A percentile compares a stretch with the other conserved stretches of the same genome.
These are phyloP conservation scores for Diaporthe humulicola DNA, from an alignment of 2,329 filamentous ascomycete species.

Conservation along the genomic window DNA sequence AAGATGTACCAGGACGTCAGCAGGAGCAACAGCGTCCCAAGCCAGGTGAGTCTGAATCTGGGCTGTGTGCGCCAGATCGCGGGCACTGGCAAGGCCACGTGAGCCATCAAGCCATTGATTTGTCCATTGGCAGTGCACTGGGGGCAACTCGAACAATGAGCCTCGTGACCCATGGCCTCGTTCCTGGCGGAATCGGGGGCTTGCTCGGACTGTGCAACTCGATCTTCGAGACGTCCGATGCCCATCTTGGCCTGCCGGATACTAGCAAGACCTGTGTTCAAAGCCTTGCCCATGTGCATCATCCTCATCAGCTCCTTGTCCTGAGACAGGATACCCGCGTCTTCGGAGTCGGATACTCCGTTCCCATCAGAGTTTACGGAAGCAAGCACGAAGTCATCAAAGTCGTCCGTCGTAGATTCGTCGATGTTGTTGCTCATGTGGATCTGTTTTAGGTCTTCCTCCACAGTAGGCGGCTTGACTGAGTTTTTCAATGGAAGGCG, in stretches of 20 bases:
- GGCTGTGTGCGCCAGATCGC: slow-evolving; percentile 60
- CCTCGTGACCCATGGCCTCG: background rate
- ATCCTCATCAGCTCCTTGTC: slow-evolving; percentile 59
- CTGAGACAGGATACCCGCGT: slow-evolving; percentile 44
- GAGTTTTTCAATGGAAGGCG: slow-evolving; percentile 66
- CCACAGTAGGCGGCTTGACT: slow-evolving; percentile 65
- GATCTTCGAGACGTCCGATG: slow-evolving; percentile 69
- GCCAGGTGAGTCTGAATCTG: slow-evolving; percentile 60
- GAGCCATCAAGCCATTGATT: slow-evolving; percentile 46
- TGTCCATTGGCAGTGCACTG: background rate
- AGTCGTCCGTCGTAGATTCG: slow-evolving; percentile 71
- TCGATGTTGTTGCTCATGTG: slow-evolving; percentile 67
- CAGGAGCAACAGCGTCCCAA: slow-evolving; percentile 61
- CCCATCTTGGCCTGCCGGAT: slow-evolving; percentile 69
- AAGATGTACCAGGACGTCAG: slow-evolving; percentile 65
- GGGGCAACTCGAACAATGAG: slow-evolving; percentile 31
- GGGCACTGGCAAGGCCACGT: slow-evolving; percentile 60
- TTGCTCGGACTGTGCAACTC: slow-evolving; percentile 57
- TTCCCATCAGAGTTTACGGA: slow-evolving; percentile 42
- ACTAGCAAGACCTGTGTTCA: slow-evolving; percentile 64
- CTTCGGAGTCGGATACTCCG: slow-evolving; percentile 32
- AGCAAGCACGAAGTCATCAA: slow-evolving; percentile 63
- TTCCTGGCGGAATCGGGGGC: background rate
- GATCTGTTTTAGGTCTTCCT: slow-evolving; percentile 68
- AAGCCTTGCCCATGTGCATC: slow-evolving; percentile 64